Conservation (phyloP, 495 filamentous ascomycete genomes). For the Parachaetomium inaequale region DNA sequence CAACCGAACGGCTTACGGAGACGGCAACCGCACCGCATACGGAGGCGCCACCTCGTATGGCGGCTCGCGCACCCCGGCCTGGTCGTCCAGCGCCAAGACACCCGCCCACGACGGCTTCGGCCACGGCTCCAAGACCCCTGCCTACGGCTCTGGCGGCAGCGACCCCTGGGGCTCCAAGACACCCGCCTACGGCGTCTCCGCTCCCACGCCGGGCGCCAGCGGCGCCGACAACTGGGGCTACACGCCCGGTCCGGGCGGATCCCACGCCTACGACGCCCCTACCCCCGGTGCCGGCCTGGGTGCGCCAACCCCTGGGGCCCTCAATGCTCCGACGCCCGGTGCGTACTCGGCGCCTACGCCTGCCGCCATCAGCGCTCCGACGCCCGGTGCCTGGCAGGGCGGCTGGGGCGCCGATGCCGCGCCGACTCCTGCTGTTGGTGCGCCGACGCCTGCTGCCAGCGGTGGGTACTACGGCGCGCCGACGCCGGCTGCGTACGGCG, state of each 20-base stretch:
- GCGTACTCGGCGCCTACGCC: slow-evolving; percentile 66
- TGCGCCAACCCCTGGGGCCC: slow-evolving; percentile 68
- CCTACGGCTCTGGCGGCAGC: slow-evolving; percentile 58
- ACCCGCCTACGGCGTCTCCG: slow-evolving; percentile 61
- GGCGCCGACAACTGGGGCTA: slow-evolving; percentile 49
- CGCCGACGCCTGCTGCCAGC: slow-evolving; percentile 69
- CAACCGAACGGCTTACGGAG: slow-evolving; percentile 65
- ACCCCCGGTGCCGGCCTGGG: slow-evolving; percentile 67
- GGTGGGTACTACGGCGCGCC: slow-evolving; percentile 65
- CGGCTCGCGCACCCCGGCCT: slow-evolving; percentile 50
- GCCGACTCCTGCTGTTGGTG: slow-evolving; percentile 55
- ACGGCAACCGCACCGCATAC: slow-evolving; percentile 73
- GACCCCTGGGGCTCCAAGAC: slow-evolving; percentile 75
- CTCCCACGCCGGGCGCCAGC: slow-evolving; percentile 54
- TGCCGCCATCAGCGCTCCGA: slow-evolving; percentile 64
- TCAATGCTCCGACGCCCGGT: slow-evolving; percentile 78
- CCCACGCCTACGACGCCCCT: slow-evolving; percentile 66
- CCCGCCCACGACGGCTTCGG: slow-evolving; percentile 62
- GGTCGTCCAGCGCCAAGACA: slow-evolving; percentile 52
- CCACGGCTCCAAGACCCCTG: slow-evolving; percentile 69
- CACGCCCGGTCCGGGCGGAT: slow-evolving; percentile 50
- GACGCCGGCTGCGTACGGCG: slow-evolving; percentile 72
- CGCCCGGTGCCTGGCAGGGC: slow-evolving; percentile 59
- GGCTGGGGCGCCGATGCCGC: slow-evolving; percentile 58
- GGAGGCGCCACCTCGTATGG: slow-evolving; percentile 58